Conservation (phyloP, 2,329 filamentous ascomycete genomes). For the Ceratocystis diversiconidia region DNA sequence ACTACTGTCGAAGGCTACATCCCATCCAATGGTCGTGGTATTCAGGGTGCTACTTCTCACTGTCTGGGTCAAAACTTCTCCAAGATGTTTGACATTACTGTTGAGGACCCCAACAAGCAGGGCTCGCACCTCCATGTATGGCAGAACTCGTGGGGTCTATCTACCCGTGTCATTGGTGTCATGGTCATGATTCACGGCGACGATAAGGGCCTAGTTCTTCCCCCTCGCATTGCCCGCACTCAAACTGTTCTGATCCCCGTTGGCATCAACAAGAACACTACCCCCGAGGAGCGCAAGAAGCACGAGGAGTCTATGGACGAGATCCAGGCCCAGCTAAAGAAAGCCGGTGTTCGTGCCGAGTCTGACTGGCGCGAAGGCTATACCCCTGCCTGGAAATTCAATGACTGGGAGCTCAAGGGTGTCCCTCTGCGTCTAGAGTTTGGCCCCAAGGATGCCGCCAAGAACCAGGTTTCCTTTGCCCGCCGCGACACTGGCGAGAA, state of each 20-base stretch:
- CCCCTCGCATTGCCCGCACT: slow-evolving; percentile 73
- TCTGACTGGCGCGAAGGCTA: slow-evolving; percentile 81
- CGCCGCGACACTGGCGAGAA: slow-evolving; percentile 82
- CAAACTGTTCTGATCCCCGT: slow-evolving; percentile 85
- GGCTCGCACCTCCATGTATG: slow-evolving; percentile 74
- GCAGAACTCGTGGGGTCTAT: slow-evolving; percentile 99
- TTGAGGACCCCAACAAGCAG: slow-evolving; percentile 78
- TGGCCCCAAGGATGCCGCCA: slow-evolving; percentile 83
- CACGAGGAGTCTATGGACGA: slow-evolving; percentile 63
- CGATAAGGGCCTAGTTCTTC: slow-evolving; percentile 86
- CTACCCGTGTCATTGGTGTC: slow-evolving; percentile 90
- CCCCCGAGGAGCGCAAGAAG: slow-evolving; percentile 60
- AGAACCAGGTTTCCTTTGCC: slow-evolving; percentile 68
- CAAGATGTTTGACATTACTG: slow-evolving; percentile 97
- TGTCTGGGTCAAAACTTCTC: slow-evolving; percentile 94
- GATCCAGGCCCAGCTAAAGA: slow-evolving; percentile 54
- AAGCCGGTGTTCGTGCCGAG: slow-evolving; percentile 61
- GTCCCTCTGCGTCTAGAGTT: slow-evolving; percentile 90
- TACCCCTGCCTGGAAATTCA: slow-evolving; percentile 95
- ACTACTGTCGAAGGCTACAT: slow-evolving; percentile 97
- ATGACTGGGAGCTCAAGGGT: slow-evolving; percentile 95
- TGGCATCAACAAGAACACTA: slow-evolving; percentile 78
- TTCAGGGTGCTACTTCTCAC: slow-evolving; percentile 92
- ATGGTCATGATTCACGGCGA: slow-evolving; percentile 99
- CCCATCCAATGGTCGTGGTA: slow-evolving; percentile 84